These are phyloP conservation scores for Sungouiozyma intestinalis DNA, from an alignment of 805 yeast genomes.

Conservation along the genomic window DNA sequence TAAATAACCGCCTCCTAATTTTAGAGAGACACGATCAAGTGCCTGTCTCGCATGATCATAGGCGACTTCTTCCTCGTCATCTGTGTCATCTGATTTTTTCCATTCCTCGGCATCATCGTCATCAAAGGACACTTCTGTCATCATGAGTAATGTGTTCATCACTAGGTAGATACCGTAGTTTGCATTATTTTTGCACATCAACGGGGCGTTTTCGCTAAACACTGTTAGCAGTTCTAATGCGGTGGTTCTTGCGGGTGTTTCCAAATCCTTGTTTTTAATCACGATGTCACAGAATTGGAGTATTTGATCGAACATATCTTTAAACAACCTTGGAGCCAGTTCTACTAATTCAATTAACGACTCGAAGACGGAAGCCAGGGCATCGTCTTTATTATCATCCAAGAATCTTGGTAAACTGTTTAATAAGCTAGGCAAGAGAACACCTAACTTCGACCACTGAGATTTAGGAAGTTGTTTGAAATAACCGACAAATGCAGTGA, in stretches of 20 bases:
- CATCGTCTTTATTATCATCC: conserved; percentile 65
- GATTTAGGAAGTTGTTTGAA: conserved; percentile 73
- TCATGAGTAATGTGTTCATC: conserved; percentile 62
- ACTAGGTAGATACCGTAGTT: conserved; percentile 65
- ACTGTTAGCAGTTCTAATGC: conserved; percentile 85
- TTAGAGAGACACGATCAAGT: conserved; percentile 81
- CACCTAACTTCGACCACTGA: conserved; percentile 67
- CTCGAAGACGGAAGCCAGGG: conserved; percentile 82
- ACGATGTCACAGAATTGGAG: conserved; percentile 79
- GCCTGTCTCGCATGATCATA: conserved; percentile 90
- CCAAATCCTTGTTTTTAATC: conserved; percentile 70
- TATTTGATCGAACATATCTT: conserved; percentile 81
- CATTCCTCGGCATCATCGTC: conserved; percentile 86
- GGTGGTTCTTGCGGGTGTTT: conserved; percentile 67
- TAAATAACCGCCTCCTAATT: conserved; percentile 70
- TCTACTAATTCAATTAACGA: conserved; percentile 83
- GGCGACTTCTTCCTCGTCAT: conserved; percentile 75
- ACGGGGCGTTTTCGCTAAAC: conserved; percentile 87
- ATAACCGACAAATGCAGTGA: conserved; percentile 84
- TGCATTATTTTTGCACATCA: conserved; percentile 80
- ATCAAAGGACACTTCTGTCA: conserved; percentile 86
- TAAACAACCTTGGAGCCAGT: conserved; percentile 89
- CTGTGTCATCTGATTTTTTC: conserved; percentile 69
- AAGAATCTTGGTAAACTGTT: conserved; percentile 81
- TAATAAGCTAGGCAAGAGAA: conserved; percentile 71